These are phyloP conservation scores for Santalum album DNA, from an alignment of 164 flowering plant genomes.

Conservation along the genomic window DNA sequence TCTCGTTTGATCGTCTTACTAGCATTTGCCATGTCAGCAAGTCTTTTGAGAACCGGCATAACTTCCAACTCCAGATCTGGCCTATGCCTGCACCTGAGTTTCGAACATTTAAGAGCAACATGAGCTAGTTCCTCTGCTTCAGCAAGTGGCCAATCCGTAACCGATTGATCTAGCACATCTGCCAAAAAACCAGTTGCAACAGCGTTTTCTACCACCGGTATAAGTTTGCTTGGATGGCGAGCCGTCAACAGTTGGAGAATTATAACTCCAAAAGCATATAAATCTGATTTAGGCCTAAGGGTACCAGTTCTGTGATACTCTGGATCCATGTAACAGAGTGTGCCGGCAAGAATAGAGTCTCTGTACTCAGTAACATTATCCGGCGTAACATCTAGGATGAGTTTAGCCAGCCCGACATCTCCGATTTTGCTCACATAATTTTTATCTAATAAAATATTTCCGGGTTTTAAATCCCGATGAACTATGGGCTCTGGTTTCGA, in stretches of 20 bases:
- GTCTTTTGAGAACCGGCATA: conserved; percentile 53
- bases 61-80: conserved; percentile 76
- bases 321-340: conserved; percentile 79
- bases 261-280: conserved; percentile 70
- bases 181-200: conserved; percentile 28
- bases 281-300: conserved; percentile 74
- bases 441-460: conserved; percentile 62
- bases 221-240: conserved; percentile 47
- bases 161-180: conserved; percentile 50
- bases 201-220: conserved; percentile 41
- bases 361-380: conserved; percentile 62
- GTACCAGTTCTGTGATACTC: conserved; percentile 91
- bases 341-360: conserved; percentile 64
- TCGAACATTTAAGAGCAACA: conserved; percentile 53
- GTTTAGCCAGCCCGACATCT: conserved; percentile 78
- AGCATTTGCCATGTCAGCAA: conserved; percentile 39
- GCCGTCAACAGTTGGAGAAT: conserved; percentile 61
- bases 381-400: conserved; percentile 51
- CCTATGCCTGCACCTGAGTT: conserved; percentile 72
- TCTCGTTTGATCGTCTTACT: conserved; percentile 20
- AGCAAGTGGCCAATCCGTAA: conserved; percentile 68
- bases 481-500: conserved; percentile 70
- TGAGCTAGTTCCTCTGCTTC: conserved; percentile 51
- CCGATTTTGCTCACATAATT: conserved; percentile 71
- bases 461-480: conserved; percentile 82